A percentile compares a stretch with the other conserved stretches of the same genome.
Evolutionary conservation across 2,329 filamentous ascomycete genomes (phyloP).

Genomic region (Elsinoe australis): DNA sequence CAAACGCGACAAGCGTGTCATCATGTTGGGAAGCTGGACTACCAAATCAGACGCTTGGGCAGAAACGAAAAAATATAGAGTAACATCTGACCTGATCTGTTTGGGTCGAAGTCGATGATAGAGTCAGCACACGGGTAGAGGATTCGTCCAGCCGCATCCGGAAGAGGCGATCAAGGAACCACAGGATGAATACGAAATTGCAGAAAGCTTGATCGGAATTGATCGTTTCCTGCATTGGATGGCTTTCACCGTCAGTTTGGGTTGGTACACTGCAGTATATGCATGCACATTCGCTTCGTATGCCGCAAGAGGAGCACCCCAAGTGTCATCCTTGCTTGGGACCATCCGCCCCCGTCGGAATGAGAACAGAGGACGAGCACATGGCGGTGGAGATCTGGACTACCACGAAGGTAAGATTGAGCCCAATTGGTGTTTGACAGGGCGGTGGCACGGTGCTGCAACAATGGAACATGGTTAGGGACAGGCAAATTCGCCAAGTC

Average conservation of each 20-base stretch:
- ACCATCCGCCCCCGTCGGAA: not conserved
- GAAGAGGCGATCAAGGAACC: not conserved
- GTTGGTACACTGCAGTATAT: too few relatives aligned
- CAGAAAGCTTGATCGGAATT: too few relatives aligned
- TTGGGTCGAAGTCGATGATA: too few relatives aligned
- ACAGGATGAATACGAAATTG: not conserved
- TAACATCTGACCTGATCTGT: not conserved
- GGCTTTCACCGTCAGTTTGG: too few relatives aligned
- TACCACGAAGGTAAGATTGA: not conserved
- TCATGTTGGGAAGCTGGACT: not conserved
- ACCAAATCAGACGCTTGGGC: not conserved
- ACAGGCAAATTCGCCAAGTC: not conserved
- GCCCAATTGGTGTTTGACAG: too few relatives aligned
- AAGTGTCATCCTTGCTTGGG: not conserved
- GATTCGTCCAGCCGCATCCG: too few relatives aligned
- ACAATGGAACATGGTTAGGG: too few relatives aligned
- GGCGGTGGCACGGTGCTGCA: too few relatives aligned
- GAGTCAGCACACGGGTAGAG: too few relatives aligned
- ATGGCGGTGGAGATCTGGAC: not conserved
- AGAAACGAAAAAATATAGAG: slow-evolving; percentile 3
- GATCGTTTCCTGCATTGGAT: too few relatives aligned
- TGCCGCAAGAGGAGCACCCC: not conserved
- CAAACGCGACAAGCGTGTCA: not conserved
- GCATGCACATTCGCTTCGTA: slow-evolving; percentile 8
- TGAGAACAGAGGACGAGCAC: not conserved